These are phyloP conservation scores for Aspergillus versicolor DNA, from an alignment of 2,329 filamentous ascomycete genomes.

Conservation along the genomic window DNA sequence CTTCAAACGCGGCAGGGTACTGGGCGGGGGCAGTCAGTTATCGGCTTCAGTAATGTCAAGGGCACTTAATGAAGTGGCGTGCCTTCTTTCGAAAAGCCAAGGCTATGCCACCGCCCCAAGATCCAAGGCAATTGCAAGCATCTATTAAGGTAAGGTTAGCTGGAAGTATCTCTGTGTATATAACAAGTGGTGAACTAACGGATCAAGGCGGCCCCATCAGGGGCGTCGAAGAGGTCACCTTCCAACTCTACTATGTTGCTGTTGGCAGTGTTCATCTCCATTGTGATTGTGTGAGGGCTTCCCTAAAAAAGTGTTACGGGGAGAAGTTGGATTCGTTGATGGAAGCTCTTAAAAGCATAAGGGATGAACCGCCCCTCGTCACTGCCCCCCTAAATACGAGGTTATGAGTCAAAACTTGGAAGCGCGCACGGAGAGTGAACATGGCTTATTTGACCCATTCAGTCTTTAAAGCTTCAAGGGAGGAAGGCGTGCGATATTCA, in stretches of 20 bases:
- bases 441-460: not conserved
- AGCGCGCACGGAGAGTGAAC: not conserved
- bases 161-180: not conserved
- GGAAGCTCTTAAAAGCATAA: not conserved
- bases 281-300: not conserved
- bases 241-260: conserved; percentile 29
- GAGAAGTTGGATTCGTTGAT: not conserved
- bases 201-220: conserved; percentile 51
- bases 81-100: conserved; percentile 46
- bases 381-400: not conserved
- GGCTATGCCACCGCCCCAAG: conserved; percentile 62
- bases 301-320: not conserved
- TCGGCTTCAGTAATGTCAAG: not conserved
- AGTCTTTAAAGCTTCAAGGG: too few relatives aligned
- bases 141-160: conserved; percentile 33
- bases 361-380: not conserved
- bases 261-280: not conserved
- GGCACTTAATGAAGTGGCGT: not conserved
- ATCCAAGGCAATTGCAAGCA: conserved; percentile 59
- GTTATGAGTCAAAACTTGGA: not conserved
- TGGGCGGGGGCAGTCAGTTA: conserved; percentile 20
- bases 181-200: conserved; percentile 33
- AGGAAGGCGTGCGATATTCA: too few relatives aligned
- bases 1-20: conserved; percentile 53
- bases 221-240: conserved; percentile 56